Evolutionary conservation across 2,329 filamentous ascomycete genomes (phyloP), one percentile per base, ranked within the genome.

Genomic region (Aspergillus carbonarius): DNA sequence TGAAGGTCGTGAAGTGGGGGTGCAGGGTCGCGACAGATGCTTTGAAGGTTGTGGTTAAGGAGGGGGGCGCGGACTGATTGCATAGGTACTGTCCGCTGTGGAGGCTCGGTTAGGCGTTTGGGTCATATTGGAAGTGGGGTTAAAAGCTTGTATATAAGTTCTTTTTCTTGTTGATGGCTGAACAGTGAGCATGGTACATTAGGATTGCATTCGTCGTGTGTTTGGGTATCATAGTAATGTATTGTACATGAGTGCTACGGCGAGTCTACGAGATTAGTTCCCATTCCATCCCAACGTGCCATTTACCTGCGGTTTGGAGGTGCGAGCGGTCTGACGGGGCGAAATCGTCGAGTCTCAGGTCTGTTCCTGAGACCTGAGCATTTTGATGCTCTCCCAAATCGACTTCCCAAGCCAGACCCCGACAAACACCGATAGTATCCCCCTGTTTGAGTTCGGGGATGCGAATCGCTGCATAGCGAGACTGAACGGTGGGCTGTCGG

Each of bases 1-100:
- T 73, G 63, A 82, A 81, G 56, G 72, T 79, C 13, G 76, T 88
- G 46, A 72, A 74, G 69, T 72, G 78, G 79, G 73, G 79, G 42
- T 76, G 75, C 59, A 74, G 68, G 65, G 68, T 75, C 34, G 76
- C 76, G 3, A 65, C 76, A 48, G 74, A 76, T 67, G 74, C 78
- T 42, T 63, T 79, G 60, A 76, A 74, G 65, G 68, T 69, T 32
- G 68, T 75, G 18, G 66, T 71, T 6, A 67, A 55, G 30, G 42
- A 55, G 15, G 25, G 40, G 15, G 54, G 35, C 34, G 40, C 13
- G 10, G 44, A 55, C 17, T 55, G 27, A 18, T 27, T 47, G 18
- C 50, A 15, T 51, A 13, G 5, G 6, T 35, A 7, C 6, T 27
- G 12, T 49, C 6, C 15, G 2, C 39, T 37, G 49, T 23, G 39